Evolutionary conservation across 345 rosid genomes (phyloP), one percentile per base, ranked within the genome.

Genomic region (Salix caprea): DNA sequence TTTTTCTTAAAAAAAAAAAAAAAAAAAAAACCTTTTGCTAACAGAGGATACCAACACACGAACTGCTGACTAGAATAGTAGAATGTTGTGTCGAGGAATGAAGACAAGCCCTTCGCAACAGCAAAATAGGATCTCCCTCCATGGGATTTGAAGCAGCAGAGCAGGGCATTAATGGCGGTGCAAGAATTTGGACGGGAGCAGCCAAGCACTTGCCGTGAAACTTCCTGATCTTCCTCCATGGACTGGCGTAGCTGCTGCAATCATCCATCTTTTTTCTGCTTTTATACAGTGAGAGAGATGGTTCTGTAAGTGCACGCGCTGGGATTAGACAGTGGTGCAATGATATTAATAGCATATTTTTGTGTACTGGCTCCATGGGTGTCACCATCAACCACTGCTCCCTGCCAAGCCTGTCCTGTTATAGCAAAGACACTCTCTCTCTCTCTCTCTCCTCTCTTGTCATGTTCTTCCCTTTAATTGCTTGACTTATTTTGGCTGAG

Each of bases 121-220:
- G 15, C 66, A 21, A 32, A 32, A 26, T 7, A 26, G 26, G 65
- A 21, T 61, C 37, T 34, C 5, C 37, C 37, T 46, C 4, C 50
- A 13, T 12, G 16, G 50, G 50, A 46, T 46, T 46, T 46, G 50
- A 46, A 14, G 50, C 1, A 0, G 50, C 44, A 10, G 44, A 10
- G 44, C 14, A 46, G 12, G 3, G 9, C 2, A 26, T 65, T 65
- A 16, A 32, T 30, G 19, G 68, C 1, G 68, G 18, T n/a, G 13
- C 23, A 23, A 11, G 18, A 7, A 18, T 61, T 50, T 65, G 70
- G 80, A 34, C 3, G 56, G 0, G 56, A 48, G 23, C 28, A 69
- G 19, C n/a, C 1, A 42, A 60, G 68, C 76, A 79, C 80, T 81
- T 86, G 88, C 91, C 44, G 64, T 76, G 91, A 88, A 88, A 86